phyloP scores from a whole-genome alignment of 352 stramenopile species.

The Salisapilia sapeloensis region DNA sequence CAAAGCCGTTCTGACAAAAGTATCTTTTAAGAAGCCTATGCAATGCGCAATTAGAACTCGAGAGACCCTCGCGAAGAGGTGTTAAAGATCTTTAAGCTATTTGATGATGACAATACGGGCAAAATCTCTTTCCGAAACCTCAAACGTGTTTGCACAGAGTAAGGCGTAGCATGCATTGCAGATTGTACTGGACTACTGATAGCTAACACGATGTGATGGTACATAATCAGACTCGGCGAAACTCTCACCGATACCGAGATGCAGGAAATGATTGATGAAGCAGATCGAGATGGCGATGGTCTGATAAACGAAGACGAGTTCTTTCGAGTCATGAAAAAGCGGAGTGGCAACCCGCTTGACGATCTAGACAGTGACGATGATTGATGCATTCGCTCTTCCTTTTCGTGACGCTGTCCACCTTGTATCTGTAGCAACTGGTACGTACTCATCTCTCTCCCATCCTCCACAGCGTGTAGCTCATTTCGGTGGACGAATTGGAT shows the following conservation, averaged over 20 bases:
- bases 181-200: constrained; percentile 4
- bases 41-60: constrained; percentile 21
- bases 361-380: constrained; percentile 86
- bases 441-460: background rate
- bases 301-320: constrained; percentile 93
- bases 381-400: constrained; percentile 8
- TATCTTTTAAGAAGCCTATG: background rate
- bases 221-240: constrained; percentile 13
- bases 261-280: constrained; percentile 93
- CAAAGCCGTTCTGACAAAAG: background rate
- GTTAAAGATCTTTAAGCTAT: constrained; percentile 90
- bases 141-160: constrained; percentile 84
- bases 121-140: constrained; percentile 93
- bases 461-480: background rate
- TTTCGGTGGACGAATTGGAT: background rate
- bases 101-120: constrained; percentile 89
- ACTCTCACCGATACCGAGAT: constrained; percentile 62
- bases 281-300: constrained; percentile 85
- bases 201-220: too few relatives aligned
- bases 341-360: constrained; percentile 84
- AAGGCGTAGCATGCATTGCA: too few relatives aligned
- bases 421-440: constrained; percentile 1
- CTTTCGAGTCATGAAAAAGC: constrained; percentile 92
- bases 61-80: constrained; percentile 85
- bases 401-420: background rate